Base-by-base conservation (phyloP, 163 green algal species). In the Chlorella variabilis region DNA sequence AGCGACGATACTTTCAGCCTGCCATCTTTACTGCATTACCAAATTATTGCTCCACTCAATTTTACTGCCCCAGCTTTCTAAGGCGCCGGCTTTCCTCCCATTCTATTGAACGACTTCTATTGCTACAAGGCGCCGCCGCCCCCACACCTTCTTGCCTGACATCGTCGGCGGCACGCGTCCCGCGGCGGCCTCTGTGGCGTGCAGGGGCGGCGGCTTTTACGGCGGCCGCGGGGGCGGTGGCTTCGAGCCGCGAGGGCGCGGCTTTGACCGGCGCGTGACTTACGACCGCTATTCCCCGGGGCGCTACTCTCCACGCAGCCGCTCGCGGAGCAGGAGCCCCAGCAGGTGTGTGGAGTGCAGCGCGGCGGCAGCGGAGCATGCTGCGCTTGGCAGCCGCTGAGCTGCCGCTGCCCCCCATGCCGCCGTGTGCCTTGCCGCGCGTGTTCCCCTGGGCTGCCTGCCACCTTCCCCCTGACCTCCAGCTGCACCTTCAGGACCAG, bases 291-390 rank as follows among this genome's bases (percentile, higher is more conserved):
- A 61, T 58, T 49, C 27, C 38, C 74, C 74, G 2, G 74, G 74
- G 6, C 74, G 74, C n/a, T 80, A 80, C 74, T 80, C 74, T 38
- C 74, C 74, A 13, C 71, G 71, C 25, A 27, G 54, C 39, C 54
- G 36, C 51, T 56, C 33, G 1, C 68, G 68, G 39, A 71, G 54
- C 38, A 38, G 38, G 34, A 80, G 58, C 56, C 74, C 74, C 23
- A 27, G 11, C 51, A 58, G 54, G 45, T 54, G 45, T 11, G 45
- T 54, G 45, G 45, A n/a, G n/a, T n/a, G n/a, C n/a, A n/a, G n/a
- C n/a, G n/a, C n/a, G n/a, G n/a, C n/a, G n/a, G n/a, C n/a, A n/a
- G n/a, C n/a, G n/a, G n/a, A n/a, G n/a, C n/a, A n/a, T n/a, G n/a
- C n/a, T n/a, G n/a, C n/a, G n/a, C n/a, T n/a, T n/a, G n/a, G n/a